Conservation (phyloP, 2,329 filamentous ascomycete genomes). For the Fusarium pseudograminearum region DNA sequence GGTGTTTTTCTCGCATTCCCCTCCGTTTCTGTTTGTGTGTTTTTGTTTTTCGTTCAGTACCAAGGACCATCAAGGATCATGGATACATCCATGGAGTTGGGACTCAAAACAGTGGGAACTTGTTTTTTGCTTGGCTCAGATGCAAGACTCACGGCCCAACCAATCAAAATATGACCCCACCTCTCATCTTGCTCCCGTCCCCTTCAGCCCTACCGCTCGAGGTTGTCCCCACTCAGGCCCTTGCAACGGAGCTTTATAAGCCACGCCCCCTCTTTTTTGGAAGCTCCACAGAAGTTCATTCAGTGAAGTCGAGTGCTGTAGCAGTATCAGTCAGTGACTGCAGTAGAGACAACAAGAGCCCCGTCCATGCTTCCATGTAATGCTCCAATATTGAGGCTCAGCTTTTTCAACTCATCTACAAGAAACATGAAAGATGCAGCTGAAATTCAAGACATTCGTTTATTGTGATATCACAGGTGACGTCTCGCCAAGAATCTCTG, state of each 20-base stretch:
- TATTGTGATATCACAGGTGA: constrained; percentile 2
- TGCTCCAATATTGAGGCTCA: constrained; percentile 3
- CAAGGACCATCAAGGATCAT: not conserved
- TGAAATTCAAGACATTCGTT: not conserved
- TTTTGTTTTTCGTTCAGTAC: not conserved
- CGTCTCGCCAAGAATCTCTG: constrained; percentile 13
- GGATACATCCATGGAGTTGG: constrained; percentile 21
- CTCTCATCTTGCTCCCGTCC: constrained; percentile 40
- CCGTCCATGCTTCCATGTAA: not conserved
- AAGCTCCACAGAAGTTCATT: constrained; percentile 21
- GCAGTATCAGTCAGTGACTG: not conserved
- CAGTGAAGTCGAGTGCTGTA: not conserved
- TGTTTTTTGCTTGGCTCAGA: constrained; percentile 1
- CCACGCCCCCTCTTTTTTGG: constrained; percentile 19
- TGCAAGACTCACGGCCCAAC: not conserved
- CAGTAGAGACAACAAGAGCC: not conserved
- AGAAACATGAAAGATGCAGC: not conserved
- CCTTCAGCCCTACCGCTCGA: constrained; percentile 44
- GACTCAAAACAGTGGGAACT: constrained; percentile 9
- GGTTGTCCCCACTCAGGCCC: constrained; percentile 11
- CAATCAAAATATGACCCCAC: constrained; percentile 25
- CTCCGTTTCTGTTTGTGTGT: not conserved
- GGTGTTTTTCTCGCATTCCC: not conserved
- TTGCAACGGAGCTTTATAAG: constrained; percentile 3
- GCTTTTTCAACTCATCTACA: not conserved